These are phyloP conservation scores for Tilletia setariae DNA, from an alignment of 1,284 basidiomycete species.

Conservation along the genomic window DNA sequence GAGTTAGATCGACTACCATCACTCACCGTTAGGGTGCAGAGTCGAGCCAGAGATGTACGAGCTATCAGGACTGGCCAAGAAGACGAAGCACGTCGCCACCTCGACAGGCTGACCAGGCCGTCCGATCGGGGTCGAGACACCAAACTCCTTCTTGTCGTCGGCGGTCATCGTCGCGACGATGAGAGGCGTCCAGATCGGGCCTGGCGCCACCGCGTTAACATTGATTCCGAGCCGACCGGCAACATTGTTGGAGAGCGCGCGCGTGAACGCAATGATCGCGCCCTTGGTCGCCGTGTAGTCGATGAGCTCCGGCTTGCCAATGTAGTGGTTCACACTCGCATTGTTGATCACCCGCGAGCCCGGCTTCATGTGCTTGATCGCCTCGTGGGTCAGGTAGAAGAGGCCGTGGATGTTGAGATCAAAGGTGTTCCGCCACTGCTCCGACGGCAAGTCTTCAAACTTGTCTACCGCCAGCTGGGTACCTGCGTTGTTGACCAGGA, in stretches of 20 bases:
- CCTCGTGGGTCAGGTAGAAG: slow-evolving; percentile 50
- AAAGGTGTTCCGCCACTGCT: slow-evolving; percentile 35
- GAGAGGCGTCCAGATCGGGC: slow-evolving; percentile 61
- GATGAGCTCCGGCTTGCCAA: slow-evolving; percentile 51
- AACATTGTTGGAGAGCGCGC: slow-evolving; percentile 63
- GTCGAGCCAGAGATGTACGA: slow-evolving; percentile 34
- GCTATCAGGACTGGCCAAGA: slow-evolving; percentile 34
- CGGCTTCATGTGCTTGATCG: slow-evolving; percentile 64
- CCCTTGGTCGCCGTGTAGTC: slow-evolving; percentile 62
- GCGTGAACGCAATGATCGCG: slow-evolving; percentile 59
- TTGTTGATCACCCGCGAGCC: slow-evolving; percentile 67
- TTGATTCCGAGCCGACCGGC: slow-evolving; percentile 62
- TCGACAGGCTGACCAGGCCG: slow-evolving; percentile 40
- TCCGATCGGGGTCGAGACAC: slow-evolving; percentile 31
- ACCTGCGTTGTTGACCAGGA: slow-evolving; percentile 64
- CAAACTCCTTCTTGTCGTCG: slow-evolving; percentile 39
- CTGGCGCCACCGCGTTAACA: slow-evolving; percentile 62
- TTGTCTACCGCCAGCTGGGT: slow-evolving; percentile 61
- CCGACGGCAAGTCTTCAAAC: slow-evolving; percentile 40
- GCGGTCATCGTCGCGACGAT: slow-evolving; percentile 39
- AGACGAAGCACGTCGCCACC: slow-evolving; percentile 39
- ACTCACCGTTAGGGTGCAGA: slow-evolving; percentile 29
- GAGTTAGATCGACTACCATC: too few species aligned
- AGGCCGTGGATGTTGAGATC: slow-evolving; percentile 37
- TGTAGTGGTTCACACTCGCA: slow-evolving; percentile 59